A percentile compares a stretch with the other conserved stretches of the same genome.
Conservation (phyloP, 441 rosid species). For the Metrosideros polymorpha region DNA sequence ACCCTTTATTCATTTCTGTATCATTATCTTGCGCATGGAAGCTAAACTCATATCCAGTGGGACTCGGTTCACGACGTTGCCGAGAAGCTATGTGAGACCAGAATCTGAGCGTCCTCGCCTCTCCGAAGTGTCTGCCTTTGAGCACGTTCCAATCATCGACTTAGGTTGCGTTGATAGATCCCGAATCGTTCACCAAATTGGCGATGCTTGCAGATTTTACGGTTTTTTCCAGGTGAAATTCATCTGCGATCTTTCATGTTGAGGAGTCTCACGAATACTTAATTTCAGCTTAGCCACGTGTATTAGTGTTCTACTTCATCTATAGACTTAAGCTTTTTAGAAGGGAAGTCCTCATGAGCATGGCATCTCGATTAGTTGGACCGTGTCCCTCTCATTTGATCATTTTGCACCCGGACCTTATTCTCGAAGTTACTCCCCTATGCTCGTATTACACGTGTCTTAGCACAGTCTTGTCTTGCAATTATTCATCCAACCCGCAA, state of each 20-base stretch:
- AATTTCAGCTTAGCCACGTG: background rate
- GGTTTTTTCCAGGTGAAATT: slow-evolving; percentile 53
- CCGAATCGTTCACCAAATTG: slow-evolving; percentile 21
- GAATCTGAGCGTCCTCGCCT: slow-evolving; percentile 8
- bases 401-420: background rate
- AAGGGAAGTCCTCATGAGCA: background rate
- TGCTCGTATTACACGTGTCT: background rate
- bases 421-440: background rate
- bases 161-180: background rate
- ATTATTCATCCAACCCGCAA: background rate
- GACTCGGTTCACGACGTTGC: background rate
- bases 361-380: background rate
- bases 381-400: background rate
- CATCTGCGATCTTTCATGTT: background rate
- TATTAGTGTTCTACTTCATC: background rate
- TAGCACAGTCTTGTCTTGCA: background rate
- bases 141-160: slow-evolving; percentile 8
- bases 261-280: background rate
- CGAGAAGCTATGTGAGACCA: slow-evolving; percentile 6
- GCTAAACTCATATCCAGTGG: slow-evolving; percentile 3
- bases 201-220: slow-evolving; percentile 29
- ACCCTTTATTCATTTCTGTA: background rate
- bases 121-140: slow-evolving; percentile 4
- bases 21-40: background rate
- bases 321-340: background rate